These are phyloP conservation scores for Leccinum ponderosum DNA, from an alignment of 1,284 basidiomycete genomes.

Conservation along the genomic window DNA sequence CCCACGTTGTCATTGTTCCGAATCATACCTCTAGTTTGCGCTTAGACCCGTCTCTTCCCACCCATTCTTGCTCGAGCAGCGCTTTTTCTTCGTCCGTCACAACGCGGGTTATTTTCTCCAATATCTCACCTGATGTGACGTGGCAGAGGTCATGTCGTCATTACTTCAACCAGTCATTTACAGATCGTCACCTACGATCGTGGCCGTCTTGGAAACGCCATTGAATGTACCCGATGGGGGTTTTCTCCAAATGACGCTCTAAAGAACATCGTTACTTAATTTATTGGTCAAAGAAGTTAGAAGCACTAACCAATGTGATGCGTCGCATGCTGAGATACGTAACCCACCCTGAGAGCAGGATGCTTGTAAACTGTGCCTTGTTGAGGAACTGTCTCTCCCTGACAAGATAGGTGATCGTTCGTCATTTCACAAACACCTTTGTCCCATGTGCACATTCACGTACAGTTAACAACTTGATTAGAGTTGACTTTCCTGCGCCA, in stretches of 20 bases:
- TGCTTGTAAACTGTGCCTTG: constrained; percentile 96
- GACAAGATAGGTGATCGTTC: constrained; percentile 12
- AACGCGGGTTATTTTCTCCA: constrained; percentile 91
- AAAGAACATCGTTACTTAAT: constrained; percentile 19
- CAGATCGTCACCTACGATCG: constrained; percentile 68
- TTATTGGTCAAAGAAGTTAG: constrained; percentile 14
- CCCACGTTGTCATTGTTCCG: constrained; percentile 4
- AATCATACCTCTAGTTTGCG: constrained; percentile 82
- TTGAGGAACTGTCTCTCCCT: constrained; percentile 94
- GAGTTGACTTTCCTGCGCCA: constrained; percentile 94
- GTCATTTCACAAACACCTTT: constrained; percentile 10
- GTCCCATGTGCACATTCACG: constrained; percentile 23
- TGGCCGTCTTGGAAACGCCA: constrained; percentile 99
- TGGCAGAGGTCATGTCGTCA: constrained; percentile 14
- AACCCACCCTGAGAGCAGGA: constrained; percentile 93
- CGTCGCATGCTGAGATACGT: constrained; percentile 98
- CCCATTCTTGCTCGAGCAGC: constrained; percentile 85
- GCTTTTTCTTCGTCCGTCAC: constrained; percentile 88
- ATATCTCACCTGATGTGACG: constrained; percentile 64
- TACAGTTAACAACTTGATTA: constrained; percentile 94
- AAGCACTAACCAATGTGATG: constrained; percentile 77
- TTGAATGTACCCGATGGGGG: constrained; percentile 94
- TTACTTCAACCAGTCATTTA: constrained; percentile 11
- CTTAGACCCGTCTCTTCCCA: constrained; percentile 89
- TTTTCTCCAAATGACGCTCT: constrained; percentile 95